Conservation (phyloP, 352 stramenopile genomes). For the Globisporangium canariense region DNA sequence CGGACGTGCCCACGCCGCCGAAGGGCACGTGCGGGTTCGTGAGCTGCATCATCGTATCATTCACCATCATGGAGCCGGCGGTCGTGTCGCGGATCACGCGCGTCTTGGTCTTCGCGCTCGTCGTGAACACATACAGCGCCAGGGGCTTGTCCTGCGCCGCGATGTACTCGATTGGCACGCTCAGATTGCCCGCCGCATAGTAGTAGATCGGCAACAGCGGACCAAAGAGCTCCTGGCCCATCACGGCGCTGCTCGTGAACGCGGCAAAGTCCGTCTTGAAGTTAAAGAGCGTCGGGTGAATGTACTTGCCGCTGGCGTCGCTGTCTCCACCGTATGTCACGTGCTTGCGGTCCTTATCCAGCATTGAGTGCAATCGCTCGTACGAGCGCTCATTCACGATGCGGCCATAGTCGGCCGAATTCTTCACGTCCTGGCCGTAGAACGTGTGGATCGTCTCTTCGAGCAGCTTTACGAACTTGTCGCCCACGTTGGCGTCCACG, state of each 20-base stretch:
- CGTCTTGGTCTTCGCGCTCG: conserved; percentile 30
- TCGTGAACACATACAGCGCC: conserved; percentile 82
- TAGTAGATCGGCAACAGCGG: conserved; percentile 92
- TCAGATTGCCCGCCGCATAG: conserved; percentile 40
- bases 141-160: conserved; percentile 68
- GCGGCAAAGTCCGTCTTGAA: conserved; percentile 61
- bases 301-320: conserved; percentile 68
- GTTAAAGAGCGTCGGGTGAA: conserved; percentile 89
- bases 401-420: conserved; percentile 44
- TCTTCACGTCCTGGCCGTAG: conserved; percentile 52
- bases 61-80: conserved; percentile 61
- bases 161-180: conserved; percentile 35
- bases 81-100: conserved; percentile 53
- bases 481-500: conserved; percentile 70
- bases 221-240: conserved; percentile 96
- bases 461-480: conserved; percentile 50
- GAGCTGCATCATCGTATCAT: conserved; percentile 83
- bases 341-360: conserved; percentile 55
- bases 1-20: conserved; percentile 76
- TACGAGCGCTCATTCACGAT: conserved; percentile 20
- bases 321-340: conserved; percentile 58
- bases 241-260: conserved; percentile 56
- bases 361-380: conserved; percentile 24
- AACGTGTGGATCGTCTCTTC: conserved; percentile 43
- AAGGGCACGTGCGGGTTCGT: conserved; percentile 69